Evolutionary conservation across 2,329 filamentous ascomycete species (phyloP), one percentile per base, ranked within the genome.

Genomic region (Myriangium duriaei): DNA sequence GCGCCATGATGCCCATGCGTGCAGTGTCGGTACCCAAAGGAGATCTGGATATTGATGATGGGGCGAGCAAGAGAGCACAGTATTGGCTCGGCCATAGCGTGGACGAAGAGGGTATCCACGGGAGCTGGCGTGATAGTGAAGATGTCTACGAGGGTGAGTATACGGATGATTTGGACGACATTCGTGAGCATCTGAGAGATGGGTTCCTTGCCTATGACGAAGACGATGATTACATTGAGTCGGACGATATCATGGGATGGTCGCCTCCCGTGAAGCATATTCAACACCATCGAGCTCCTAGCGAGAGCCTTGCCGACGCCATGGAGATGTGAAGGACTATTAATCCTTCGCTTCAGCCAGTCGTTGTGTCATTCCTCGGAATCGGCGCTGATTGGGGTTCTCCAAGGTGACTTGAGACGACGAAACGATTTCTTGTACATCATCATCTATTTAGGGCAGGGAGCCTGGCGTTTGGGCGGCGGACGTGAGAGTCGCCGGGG

Each of bases 21-120:
- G 21, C 57, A 56, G 40, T 61, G 28, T 55, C 58, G 3, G 69
- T 69, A 44, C 55, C 63, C 37, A 58, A 57, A 15, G 69, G 64
- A 11, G 63, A 47, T 11, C 47, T 45, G n/a, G 45, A 47, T 38
- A 47, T 71, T 32, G 64, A 59, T 37, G 60, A 56, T 30, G 76
- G 76, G 24, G 79, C 79, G 5, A 74, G 74, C 50, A 95, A 95
- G 65, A 79, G 87, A 32, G 84, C 85, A 11, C 74, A 72, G 44
- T 95, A 84, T 59, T 95, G 87, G 88, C 71, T 95, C 3, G 85
- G 86, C 30, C 77, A 84, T 44, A 41, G 33, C 13, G 40, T 45
- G n/a, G 40, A 40, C 15, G 38, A 42, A n/a, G 24, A 46, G 28
- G 40, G 41, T 4, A 24, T 42, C 12, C 37, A 42, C 28, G 36